A percentile compares a stretch with the other conserved stretches of the same genome.
These are phyloP conservation scores for Fusarium clavum DNA, from an alignment of 2,329 filamentous ascomycete genomes.

Conservation along the genomic window DNA sequence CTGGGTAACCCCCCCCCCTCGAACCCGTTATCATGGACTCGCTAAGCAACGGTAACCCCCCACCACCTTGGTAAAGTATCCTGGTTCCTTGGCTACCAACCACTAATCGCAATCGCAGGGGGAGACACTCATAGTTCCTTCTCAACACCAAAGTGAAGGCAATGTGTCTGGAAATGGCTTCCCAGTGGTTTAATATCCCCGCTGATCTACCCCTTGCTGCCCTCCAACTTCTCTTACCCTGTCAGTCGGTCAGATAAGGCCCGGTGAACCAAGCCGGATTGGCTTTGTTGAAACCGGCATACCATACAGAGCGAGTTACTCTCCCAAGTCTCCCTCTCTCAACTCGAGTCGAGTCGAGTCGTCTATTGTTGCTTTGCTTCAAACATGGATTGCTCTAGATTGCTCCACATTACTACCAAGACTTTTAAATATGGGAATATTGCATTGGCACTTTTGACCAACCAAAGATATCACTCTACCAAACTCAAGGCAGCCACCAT, in stretches of 20 bases:
- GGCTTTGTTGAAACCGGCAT: slow-evolving; percentile 9
- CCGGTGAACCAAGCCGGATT: slow-evolving; percentile 28
- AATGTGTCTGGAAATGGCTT: slow-evolving; percentile 25
- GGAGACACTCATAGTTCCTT: slow-evolving; percentile 2
- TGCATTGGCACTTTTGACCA: not conserved
- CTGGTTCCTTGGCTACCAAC: slow-evolving; percentile 20
- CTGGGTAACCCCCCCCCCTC: slow-evolving; percentile 1
- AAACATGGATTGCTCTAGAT: not conserved
- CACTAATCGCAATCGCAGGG: slow-evolving; percentile 9
- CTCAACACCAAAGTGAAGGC: slow-evolving; percentile 21
- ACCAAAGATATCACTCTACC: not conserved
- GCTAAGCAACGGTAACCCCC: slow-evolving; percentile 23
- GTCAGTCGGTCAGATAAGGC: slow-evolving; percentile 46
- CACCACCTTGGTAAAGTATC: slow-evolving; percentile 25
- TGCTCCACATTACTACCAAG: not conserved
- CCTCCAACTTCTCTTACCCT: not conserved
- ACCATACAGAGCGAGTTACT: slow-evolving; percentile 2
- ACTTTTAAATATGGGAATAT: not conserved
- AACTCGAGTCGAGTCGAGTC: not conserved
- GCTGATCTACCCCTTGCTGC: slow-evolving; percentile 38
- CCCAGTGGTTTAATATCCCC: slow-evolving; percentile 44
- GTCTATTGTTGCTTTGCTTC: not conserved
- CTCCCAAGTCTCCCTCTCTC: not conserved
- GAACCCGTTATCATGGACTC: slow-evolving; percentile 34
- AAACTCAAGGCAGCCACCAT: slow-evolving; percentile 16